Percentiles rank a stretch among this genome's conserved stretches.
Conservation (phyloP, 2,329 filamentous ascomycete species). For the Penicillium aurantiogriseum region DNA sequence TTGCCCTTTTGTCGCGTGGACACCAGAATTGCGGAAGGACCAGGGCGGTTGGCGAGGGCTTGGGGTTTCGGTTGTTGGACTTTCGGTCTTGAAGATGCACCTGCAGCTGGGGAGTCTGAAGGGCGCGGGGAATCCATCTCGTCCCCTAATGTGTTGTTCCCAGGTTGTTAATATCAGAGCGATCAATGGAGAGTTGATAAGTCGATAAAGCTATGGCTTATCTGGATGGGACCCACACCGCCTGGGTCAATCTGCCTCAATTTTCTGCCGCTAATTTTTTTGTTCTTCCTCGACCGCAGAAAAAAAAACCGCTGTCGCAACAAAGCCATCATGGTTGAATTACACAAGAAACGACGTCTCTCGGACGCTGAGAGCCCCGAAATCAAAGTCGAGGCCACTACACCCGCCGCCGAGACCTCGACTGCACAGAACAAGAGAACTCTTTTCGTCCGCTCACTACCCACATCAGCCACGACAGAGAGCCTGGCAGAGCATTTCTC, state of each 20-base stretch:
- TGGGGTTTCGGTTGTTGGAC: conserved; percentile 88
- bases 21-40: conserved; percentile 79
- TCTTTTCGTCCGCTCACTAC: conserved; percentile 87
- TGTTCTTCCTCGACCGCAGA: conserved; percentile 13
- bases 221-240: conserved; percentile 10
- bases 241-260: conserved; percentile 15
- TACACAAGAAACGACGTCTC: conserved; percentile 38
- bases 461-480: conserved; percentile 74
- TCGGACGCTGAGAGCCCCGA: conserved; percentile 27
- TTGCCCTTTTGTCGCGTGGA: conserved; percentile 94
- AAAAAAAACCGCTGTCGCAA: conserved; percentile 17
- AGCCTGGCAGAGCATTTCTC: conserved; percentile 86
- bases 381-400: conserved; percentile 22
- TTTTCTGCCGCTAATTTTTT: conserved; percentile 41
- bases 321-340: conserved; percentile 32
- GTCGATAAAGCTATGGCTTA: conserved; percentile 21
- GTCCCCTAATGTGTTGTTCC: background rate
- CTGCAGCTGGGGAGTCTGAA: conserved; percentile 30
- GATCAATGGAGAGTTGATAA: conserved; percentile 18
- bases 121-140: conserved; percentile 35
- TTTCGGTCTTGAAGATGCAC: conserved; percentile 41
- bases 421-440: conserved; percentile 55
- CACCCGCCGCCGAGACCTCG: conserved; percentile 19
- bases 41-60: conserved; percentile 65
- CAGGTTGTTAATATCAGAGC: background rate